A percentile compares a stretch with the other conserved stretches of the same genome.
Evolutionary conservation across 2,329 filamentous ascomycete genomes (phyloP).

Genomic region (Sporothrix dimorphospora): DNA sequence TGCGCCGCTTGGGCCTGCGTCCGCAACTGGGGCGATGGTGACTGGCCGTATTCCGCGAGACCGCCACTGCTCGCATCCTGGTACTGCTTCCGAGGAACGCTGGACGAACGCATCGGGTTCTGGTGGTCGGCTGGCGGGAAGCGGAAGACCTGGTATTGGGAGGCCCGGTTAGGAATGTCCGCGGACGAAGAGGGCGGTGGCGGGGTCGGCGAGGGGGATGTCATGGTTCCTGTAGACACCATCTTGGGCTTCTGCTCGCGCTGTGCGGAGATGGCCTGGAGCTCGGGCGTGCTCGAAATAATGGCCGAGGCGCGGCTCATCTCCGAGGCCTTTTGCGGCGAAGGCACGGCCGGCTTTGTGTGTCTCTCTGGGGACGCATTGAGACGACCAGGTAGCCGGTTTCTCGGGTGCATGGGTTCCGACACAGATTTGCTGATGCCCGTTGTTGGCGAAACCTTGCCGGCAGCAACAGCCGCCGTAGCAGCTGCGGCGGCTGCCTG

Average conservation of each 20-base stretch:
- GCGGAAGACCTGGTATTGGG: conserved; percentile 46
- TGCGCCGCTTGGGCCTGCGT: conserved; percentile 41
- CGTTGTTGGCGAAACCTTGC: conserved; percentile 30
- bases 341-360: conserved; percentile 41
- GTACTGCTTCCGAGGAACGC: conserved; percentile 40
- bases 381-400: conserved; percentile 30
- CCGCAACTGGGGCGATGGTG: conserved; percentile 17
- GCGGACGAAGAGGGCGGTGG: conserved; percentile 34
- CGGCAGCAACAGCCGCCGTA: conserved; percentile 24
- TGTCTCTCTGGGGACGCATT: conserved; percentile 33
- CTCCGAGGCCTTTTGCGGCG: conserved; percentile 49
- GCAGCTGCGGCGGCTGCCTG: conserved; percentile 29
- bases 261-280: conserved; percentile 59
- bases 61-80: conserved; percentile 20
- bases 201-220: conserved; percentile 60
- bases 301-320: conserved; percentile 66
- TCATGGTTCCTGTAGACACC: conserved; percentile 77
- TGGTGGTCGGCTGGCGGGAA: conserved; percentile 47
- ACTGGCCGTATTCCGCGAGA: conserved; percentile 36
- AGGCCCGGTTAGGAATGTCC: conserved; percentile 43
- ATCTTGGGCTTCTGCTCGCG: conserved; percentile 41
- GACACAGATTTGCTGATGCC: conserved; percentile 38
- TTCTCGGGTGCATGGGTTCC: conserved; percentile 25
- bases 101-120: conserved; percentile 43
- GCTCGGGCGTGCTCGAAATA: conserved; percentile 64